Evolutionary conservation across 352 stramenopile genomes (phyloP), one percentile per base, ranked within the genome.

Genomic region (Phytophthora ramorum): DNA sequence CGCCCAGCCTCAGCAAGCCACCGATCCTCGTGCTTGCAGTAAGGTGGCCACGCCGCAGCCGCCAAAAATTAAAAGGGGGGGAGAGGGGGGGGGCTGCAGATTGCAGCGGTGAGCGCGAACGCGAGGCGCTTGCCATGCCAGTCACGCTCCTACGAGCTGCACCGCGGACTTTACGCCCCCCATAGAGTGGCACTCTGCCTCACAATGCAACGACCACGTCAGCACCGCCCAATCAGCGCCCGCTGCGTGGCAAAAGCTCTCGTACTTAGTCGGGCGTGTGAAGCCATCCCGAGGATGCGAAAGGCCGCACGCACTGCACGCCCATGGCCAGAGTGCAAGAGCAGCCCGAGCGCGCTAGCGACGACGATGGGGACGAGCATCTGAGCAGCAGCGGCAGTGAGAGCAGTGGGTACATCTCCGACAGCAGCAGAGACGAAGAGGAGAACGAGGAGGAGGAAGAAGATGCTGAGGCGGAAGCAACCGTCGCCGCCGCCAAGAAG

Each of bases 171-270:
- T 69, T 63, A 69, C 46, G 2, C 41, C 14, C 12, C n/a, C n/a
- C n/a, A 22, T 3, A 65, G 19, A 57, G 44, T 67, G 9, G 49
- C 26, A 61, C 57, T 28, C n/a, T 34, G 22, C 10, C 45, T 34
- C 30, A 66, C 66, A 65, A 72, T 57, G 51, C 28, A 12, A 51
- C 65, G 50, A 77, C 57, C 5, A 32, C 30, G 19, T 47, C 47
- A 50, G 22, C 13, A 30, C 26, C 20, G 41, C n/a, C 66, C 71
- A 79, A 79, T 79, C 63, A 75, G 45, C 46, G 37, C 0, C 5
- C 35, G 55, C 46, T 76, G 50, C 72, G 68, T 77, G 72, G 67
- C 67, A 63, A 47, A 58, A 55, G 17, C 19, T 63, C 41, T 72
- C 63, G 67, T 71, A 79, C 68, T 69, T 75, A 75, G 44, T 10